Evolutionary conservation across 176 grass and related monocot species (phyloP).

Genomic region (Eragrostis nindensis): DNA sequence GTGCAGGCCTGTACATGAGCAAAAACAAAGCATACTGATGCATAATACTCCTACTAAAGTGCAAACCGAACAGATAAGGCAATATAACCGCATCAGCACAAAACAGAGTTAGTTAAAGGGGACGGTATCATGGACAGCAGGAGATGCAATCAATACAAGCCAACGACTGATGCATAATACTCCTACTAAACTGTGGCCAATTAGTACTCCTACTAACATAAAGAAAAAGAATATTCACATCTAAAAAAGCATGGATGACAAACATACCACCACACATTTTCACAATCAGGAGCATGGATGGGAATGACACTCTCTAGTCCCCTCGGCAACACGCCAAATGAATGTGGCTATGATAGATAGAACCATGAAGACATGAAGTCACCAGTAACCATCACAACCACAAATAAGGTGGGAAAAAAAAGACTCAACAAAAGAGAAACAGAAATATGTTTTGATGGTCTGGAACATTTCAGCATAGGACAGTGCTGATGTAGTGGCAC

Average conservation of each 20-base stretch:
- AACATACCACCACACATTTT: not conserved
- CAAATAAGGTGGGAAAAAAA: not conserved
- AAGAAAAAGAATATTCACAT: not conserved
- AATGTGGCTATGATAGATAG: slow-evolving; percentile 38
- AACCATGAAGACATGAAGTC: slow-evolving; percentile 40
- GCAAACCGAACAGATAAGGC: not conserved
- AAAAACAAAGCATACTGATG: not conserved
- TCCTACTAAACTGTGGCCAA: too few relatives aligned
- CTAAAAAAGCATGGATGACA: not conserved
- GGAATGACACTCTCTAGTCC: not conserved
- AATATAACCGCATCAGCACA: too few relatives aligned
- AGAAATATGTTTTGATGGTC: slow-evolving; percentile 27
- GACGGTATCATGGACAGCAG: not conserved
- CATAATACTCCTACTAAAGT: too few relatives aligned
- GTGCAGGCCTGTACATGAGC: not conserved
- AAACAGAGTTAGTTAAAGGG: not conserved
- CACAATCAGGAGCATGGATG: not conserved
- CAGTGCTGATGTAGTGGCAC: slow-evolving; percentile 31
- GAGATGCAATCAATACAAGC: not conserved
- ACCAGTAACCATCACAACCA: slow-evolving; percentile 14
- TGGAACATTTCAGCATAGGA: slow-evolving; percentile 39
- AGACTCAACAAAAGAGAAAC: slow-evolving; percentile 17
- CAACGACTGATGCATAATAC: not conserved
- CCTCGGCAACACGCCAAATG: slow-evolving; percentile 34
- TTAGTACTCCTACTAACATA: not conserved